Base-by-base conservation (phyloP, 208 protist genomes). In the Acanthamoeba polyphaga region DNA sequence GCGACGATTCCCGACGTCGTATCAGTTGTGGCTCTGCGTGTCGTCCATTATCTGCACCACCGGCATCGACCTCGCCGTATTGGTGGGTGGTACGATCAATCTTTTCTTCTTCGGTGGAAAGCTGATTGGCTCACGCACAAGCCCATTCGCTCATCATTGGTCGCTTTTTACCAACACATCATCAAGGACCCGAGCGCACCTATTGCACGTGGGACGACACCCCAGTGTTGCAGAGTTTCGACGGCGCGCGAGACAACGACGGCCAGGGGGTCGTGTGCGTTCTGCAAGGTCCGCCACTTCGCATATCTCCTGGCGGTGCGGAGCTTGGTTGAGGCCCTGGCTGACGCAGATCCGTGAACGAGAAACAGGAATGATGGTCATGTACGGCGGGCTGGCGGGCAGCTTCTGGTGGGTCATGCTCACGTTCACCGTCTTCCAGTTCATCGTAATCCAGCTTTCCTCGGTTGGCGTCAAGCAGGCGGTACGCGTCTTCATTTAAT, bases 341-440 rank as follows among this genome's bases (percentile, higher is more conserved):
- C 6, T 8, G n/a, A n/a, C 38, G 3, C 19, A 24, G 9, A 72
- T 12, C 10, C 6, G 55, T 22, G 13, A 53, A 84, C 17, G 15
- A n/a, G 1, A 34, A 2, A 29, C 32, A 80, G 72, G 72, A 8
- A 88, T 88, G 29, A n/a, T 88, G 46, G 51, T 88, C n/a, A 88
- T 64, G 51, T 88, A n/a, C 51, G 46, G 46, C 12, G 80, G 51
- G 1, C n/a, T 88, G 49, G 80, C 80, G n/a, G 80, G 80, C 80
- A 88, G 80, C 51, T 88, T 88, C 51, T 88, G 80, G 80, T 88
- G 80, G 80, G 38, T 80, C 27, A 51, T 80, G 72, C 80, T 88
- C 80, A 88, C 80, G 19, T 88, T 64, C 51, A 88, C 53, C 49
- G 80, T 64, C 46, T 55, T 88, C 51, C 46, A 66, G 27, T 88